Evolutionary conservation across 2,329 filamentous ascomycete species (phyloP).

Genomic region (Shiraia bambusicola): DNA sequence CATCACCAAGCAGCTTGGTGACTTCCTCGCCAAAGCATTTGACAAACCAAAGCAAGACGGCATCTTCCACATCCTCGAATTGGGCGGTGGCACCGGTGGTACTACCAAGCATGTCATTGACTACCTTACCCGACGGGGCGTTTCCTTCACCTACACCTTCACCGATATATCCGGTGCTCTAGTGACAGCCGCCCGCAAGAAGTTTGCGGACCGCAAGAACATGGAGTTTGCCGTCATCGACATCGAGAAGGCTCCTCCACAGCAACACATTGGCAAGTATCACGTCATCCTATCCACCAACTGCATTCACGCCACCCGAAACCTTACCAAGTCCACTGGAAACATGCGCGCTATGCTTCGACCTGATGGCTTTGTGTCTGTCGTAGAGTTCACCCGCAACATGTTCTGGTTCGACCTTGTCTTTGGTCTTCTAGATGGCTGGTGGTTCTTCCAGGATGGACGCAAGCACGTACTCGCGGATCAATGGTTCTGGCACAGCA

Average conservation of each 20-base stretch:
- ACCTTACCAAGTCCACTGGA: constrained; percentile 10
- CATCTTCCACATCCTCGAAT: constrained; percentile 37
- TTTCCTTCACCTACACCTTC: constrained; percentile 44
- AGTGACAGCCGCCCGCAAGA: constrained; percentile 36
- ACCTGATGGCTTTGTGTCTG: constrained; percentile 30
- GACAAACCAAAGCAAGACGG: constrained; percentile 3
- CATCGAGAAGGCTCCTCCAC: constrained; percentile 23
- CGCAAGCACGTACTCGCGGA: constrained; percentile 22
- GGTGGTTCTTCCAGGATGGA: constrained; percentile 45
- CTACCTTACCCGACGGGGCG: constrained; percentile 23
- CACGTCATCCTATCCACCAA: constrained; percentile 37
- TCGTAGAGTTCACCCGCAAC: constrained; percentile 35
- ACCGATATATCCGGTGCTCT: constrained; percentile 44
- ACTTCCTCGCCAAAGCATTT: constrained; percentile 10
- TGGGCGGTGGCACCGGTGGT: constrained; percentile 45
- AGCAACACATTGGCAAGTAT: constrained; percentile 13
- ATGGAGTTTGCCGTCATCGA: constrained; percentile 36
- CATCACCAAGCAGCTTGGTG: not conserved
- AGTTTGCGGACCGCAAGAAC: constrained; percentile 20
- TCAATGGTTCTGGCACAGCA: constrained; percentile 19
- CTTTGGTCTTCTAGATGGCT: constrained; percentile 44
- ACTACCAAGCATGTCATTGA: constrained; percentile 38
- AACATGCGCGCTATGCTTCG: constrained; percentile 29
- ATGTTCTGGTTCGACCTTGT: constrained; percentile 40
- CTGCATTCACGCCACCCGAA: constrained; percentile 37